These are phyloP conservation scores for Jatropha podagrica DNA, from an alignment of 441 rosid genomes.

Conservation along the genomic window DNA sequence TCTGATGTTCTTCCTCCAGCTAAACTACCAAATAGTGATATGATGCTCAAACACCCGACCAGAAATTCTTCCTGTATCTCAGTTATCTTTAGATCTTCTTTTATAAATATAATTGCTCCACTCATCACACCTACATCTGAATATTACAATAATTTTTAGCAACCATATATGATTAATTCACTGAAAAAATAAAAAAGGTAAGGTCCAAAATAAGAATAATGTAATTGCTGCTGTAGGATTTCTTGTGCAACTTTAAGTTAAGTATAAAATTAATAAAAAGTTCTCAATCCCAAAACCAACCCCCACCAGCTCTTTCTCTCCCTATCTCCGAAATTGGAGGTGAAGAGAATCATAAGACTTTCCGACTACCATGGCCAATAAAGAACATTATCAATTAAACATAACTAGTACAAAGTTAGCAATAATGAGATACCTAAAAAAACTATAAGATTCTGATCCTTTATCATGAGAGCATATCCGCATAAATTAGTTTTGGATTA, in stretches of 20 bases:
- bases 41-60: constrained; percentile 69
- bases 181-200: background rate
- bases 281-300: background rate
- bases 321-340: background rate
- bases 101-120: constrained; percentile 86
- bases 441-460: background rate
- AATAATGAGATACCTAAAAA: background rate
- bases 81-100: constrained; percentile 73
- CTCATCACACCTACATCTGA: constrained; percentile 97
- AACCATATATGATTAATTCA: background rate
- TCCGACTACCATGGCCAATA: background rate
- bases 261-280: background rate
- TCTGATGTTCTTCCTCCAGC: constrained; percentile 88
- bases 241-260: background rate
- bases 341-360: background rate
- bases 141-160: background rate
- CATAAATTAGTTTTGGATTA: background rate
- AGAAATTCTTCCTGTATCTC: constrained; percentile 82
- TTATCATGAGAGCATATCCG: background rate
- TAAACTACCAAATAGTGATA: constrained; percentile 82
- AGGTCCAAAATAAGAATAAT: background rate
- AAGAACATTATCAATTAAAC: background rate
- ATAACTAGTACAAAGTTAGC: background rate
- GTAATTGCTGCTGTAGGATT: background rate
- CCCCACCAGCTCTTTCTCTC: background rate